Evolutionary conservation across 495 filamentous ascomycete genomes (phyloP), one percentile per base, ranked within the genome.

Genomic region (Pyrenula aspistea): DNA sequence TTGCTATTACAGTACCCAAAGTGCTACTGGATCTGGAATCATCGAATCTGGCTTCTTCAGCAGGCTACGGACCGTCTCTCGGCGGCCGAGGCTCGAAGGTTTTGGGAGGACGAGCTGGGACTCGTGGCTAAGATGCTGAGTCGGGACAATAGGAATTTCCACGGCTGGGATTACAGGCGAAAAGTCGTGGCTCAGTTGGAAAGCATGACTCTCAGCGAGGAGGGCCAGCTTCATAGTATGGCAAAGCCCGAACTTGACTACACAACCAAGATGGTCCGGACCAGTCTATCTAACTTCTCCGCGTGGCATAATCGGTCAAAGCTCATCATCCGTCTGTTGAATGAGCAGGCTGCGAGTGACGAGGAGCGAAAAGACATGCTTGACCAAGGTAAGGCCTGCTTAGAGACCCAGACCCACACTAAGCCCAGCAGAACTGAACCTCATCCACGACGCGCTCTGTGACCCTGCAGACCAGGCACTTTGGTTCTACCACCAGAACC

Each of bases 1-100:
- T 77, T 99, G 12, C 82, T 97, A 42, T 75, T 82, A 31, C 81
- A 89, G 59, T 89, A 81, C 62, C 94, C 93, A 22, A 99, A 99
- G 72, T 97, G 93, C 75, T 99, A 99, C 75, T 96, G 93, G 91
- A 89, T 99, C 49, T 99, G 93, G 93, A 95, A 94, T 67, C 88
- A 96, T 71, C 85, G 93, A n/a, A 70, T 83, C 12, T 97, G 94
- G 93, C 72, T 91, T 1, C 73, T 99, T 19, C 72, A 84, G 51
- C 81, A 88, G 66, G 82, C 83, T 50, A 85, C 84, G 49, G 66
- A 71, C 11, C 74, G 83, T 31, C 75, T 95, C 8, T 77, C 81
- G 11, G 51, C 65, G 2, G 12, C 69, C 0, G 61, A 72, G n/a
- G 77, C 86, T 1, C 77, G 79, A 15, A 63, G 72, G 53, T 71